A percentile compares a stretch with the other conserved stretches of the same genome.
Evolutionary conservation across 2,329 filamentous ascomycete species (phyloP).

Genomic region (Colletotrichum sp.): DNA sequence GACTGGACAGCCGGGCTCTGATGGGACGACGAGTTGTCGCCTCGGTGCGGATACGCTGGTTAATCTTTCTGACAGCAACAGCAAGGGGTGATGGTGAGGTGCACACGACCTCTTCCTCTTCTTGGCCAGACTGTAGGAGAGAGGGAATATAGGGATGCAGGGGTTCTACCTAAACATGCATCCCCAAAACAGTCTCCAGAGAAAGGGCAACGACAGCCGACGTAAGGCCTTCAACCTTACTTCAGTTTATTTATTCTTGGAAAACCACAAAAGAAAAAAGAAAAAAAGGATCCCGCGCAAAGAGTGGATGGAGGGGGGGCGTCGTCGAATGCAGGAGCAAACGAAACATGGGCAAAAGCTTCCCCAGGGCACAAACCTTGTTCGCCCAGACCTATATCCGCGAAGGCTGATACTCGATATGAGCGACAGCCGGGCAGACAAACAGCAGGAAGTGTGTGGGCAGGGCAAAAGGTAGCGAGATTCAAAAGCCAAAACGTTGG

Average conservation of each 20-base stretch:
- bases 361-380: not conserved
- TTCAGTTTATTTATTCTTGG: not conserved
- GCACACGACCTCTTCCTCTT: not conserved
- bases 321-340: not conserved
- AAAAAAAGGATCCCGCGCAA: not conserved
- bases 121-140: not conserved
- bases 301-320: not conserved
- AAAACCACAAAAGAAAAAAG: too few relatives aligned
- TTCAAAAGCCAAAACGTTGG: not conserved
- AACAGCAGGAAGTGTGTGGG: not conserved
- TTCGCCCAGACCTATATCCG: not conserved
- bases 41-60: not conserved
- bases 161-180: not conserved
- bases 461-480: not conserved
- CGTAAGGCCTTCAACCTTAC: not conserved
- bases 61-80: not conserved
- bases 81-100: too few relatives aligned
- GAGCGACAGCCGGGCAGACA: not conserved
- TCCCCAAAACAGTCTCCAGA: not conserved
- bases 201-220: not conserved
- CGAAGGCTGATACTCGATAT: not conserved
- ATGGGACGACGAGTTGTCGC: not conserved
- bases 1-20: not conserved
- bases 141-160: not conserved
- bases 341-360: conserved; percentile 22